Evolutionary conservation across 2,329 filamentous ascomycete genomes (phyloP).

Genomic region (Podosphaera xanthii): DNA sequence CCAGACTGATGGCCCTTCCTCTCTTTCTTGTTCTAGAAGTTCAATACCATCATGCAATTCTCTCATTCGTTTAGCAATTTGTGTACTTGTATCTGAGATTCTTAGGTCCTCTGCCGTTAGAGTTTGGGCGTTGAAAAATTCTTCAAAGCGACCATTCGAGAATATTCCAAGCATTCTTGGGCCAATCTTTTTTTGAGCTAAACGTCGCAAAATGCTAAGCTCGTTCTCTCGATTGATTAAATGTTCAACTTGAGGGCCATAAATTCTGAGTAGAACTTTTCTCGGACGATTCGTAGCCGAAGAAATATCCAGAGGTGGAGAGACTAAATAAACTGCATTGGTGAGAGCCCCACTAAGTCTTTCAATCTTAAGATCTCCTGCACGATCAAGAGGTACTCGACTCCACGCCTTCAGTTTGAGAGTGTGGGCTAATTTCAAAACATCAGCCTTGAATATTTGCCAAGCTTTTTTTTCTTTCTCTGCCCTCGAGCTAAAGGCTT

Average conservation of each 20-base stretch:
- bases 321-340: constrained; percentile 89
- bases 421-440: constrained; percentile 73
- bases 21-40: constrained; percentile 52
- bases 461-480: constrained; percentile 56
- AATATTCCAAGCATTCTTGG: constrained; percentile 82
- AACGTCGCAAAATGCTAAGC: constrained; percentile 59
- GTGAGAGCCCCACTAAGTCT: constrained; percentile 78
- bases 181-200: constrained; percentile 82
- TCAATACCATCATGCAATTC: constrained; percentile 90
- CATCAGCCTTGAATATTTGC: constrained; percentile 77
- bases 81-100: constrained; percentile 59
- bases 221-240: constrained; percentile 87
- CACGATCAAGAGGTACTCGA: constrained; percentile 49
- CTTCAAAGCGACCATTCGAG: constrained; percentile 82
- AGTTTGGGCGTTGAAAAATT: constrained; percentile 70
- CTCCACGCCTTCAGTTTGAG: constrained; percentile 82
- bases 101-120: constrained; percentile 57
- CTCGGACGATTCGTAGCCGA: constrained; percentile 15
- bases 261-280: constrained; percentile 74
- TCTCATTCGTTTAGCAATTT: constrained; percentile 94
- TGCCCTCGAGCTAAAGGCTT: constrained; percentile 23
- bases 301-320: constrained; percentile 45
- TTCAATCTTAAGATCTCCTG: constrained; percentile 45
- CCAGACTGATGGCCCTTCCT: constrained; percentile 64
- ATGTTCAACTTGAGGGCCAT: constrained; percentile 86